phyloP scores from a whole-genome alignment of 2,329 filamentous ascomycete genomes.

The Trichoderma endophyticum region DNA sequence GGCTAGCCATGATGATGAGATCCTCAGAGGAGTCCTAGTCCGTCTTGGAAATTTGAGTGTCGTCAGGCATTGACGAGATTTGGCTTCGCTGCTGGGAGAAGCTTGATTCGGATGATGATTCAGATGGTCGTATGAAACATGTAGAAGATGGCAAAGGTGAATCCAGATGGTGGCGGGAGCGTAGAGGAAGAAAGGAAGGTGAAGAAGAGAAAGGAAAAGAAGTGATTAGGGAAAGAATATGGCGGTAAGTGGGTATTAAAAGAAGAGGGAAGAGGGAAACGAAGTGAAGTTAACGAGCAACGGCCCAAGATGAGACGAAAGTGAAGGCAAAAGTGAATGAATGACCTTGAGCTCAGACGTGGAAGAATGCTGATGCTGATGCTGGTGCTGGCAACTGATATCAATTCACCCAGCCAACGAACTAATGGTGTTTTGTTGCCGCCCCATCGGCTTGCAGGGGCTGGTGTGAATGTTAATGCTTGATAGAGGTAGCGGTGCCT shows the following conservation, averaged over 20 bases:
- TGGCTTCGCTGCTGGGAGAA: not conserved
- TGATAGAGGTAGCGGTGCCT: conserved; percentile 5
- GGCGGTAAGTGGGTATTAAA: not conserved
- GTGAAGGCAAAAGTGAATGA: conserved; percentile 6
- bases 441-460: not conserved
- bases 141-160: not conserved
- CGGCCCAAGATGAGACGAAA: not conserved
- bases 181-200: not conserved
- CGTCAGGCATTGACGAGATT: not conserved
- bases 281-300: not conserved
- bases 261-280: not conserved
- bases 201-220: not conserved
- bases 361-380: too few species aligned
- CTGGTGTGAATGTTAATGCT: not conserved
- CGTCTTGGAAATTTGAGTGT: not conserved
- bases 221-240: not conserved
- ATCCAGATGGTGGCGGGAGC: too few species aligned
- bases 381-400: not conserved
- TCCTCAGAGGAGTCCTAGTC: not conserved
- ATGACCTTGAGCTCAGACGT: conserved; percentile 3
- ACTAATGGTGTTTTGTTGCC: not conserved
- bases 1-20: conserved; percentile 22
- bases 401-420: conserved; percentile 8
- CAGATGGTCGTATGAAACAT: not conserved
- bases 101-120: not conserved